These are phyloP conservation scores for Alloteropsis semialata DNA, from an alignment of 176 grass and related monocot species.

Conservation along the genomic window DNA sequence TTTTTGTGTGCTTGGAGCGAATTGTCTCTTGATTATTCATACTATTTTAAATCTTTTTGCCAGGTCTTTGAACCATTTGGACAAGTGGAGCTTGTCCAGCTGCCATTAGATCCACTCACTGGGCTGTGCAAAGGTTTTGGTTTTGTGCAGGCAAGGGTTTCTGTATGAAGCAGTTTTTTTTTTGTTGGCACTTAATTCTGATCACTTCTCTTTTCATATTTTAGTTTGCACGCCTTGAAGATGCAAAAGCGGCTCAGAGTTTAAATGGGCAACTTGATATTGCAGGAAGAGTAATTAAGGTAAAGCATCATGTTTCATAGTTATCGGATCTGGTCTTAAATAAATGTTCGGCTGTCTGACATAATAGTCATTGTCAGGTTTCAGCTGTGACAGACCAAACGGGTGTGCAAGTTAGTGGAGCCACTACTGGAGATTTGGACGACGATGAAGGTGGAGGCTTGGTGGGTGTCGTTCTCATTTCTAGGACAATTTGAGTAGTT, in stretches of 20 bases:
- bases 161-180: background rate
- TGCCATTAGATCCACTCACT: slow-evolving; percentile 78
- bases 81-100: slow-evolving; percentile 82
- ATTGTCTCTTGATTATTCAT: background rate
- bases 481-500: background rate
- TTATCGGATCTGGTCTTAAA: slow-evolving; percentile 8
- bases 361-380: slow-evolving; percentile 55
- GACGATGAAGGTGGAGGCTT: slow-evolving; percentile 97
- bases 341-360: background rate
- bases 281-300: slow-evolving; percentile 95
- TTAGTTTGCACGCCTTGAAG: slow-evolving; percentile 93
- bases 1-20: background rate
- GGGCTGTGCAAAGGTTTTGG: slow-evolving; percentile 94
- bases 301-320: slow-evolving; percentile 34
- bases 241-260: slow-evolving; percentile 89
- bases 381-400: slow-evolving; percentile 92
- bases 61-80: slow-evolving; percentile 97
- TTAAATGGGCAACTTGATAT: slow-evolving; percentile 99
- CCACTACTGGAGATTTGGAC: slow-evolving; percentile 85
- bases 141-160: slow-evolving; percentile 77
- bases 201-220: slow-evolving; percentile 18
- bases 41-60: slow-evolving; percentile 13
- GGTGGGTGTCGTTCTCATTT: slow-evolving; percentile 52
- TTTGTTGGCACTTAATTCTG: slow-evolving; percentile 26
- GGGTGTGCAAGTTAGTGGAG: slow-evolving; percentile 56